Percentiles rank a stretch among this genome's conserved stretches.
These are phyloP conservation scores for Strigomonas culicis DNA, from an alignment of 208 protist genomes.

Conservation along the genomic window DNA sequence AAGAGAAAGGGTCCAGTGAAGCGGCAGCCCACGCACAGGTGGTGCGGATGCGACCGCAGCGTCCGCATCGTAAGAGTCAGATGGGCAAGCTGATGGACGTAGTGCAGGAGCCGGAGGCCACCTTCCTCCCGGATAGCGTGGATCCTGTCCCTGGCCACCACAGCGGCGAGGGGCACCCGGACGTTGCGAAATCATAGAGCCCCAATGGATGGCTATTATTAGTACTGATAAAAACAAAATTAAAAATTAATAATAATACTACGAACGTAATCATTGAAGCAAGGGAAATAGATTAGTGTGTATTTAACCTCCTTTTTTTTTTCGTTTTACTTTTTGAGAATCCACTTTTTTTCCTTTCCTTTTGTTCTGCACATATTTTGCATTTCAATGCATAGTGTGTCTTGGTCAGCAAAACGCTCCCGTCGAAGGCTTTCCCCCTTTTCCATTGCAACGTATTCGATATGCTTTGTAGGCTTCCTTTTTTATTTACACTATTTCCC, in stretches of 20 bases:
- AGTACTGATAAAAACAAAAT: too few relatives aligned
- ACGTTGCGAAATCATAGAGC: too few relatives aligned
- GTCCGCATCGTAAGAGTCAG: slow-evolving; percentile 17
- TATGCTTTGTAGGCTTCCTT: not conserved
- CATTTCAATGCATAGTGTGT: not conserved
- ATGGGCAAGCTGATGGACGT: slow-evolving; percentile 13
- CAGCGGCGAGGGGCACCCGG: not conserved
- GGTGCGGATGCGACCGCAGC: slow-evolving; percentile 8
- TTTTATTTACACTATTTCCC: not conserved
- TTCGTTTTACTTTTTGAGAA: not conserved
- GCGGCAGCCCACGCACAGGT: not conserved
- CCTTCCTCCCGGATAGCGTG: slow-evolving; percentile 17
- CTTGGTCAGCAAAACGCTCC: not conserved
- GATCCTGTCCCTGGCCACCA: not conserved
- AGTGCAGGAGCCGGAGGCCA: slow-evolving; percentile 12
- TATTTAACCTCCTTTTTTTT: not conserved
- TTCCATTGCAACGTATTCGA: not conserved
- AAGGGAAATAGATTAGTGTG: too few relatives aligned
- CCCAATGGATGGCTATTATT: too few relatives aligned
- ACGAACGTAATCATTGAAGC: too few relatives aligned
- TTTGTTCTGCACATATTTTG: not conserved
- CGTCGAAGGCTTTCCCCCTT: not conserved
- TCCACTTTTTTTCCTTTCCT: not conserved
- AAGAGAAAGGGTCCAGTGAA: not conserved
- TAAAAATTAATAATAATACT: too few relatives aligned